Percentiles rank a stretch among this genome's conserved stretches.
phyloP scores from a whole-genome alignment of 2,329 filamentous ascomycete species.

The Tothia fuscella region DNA sequence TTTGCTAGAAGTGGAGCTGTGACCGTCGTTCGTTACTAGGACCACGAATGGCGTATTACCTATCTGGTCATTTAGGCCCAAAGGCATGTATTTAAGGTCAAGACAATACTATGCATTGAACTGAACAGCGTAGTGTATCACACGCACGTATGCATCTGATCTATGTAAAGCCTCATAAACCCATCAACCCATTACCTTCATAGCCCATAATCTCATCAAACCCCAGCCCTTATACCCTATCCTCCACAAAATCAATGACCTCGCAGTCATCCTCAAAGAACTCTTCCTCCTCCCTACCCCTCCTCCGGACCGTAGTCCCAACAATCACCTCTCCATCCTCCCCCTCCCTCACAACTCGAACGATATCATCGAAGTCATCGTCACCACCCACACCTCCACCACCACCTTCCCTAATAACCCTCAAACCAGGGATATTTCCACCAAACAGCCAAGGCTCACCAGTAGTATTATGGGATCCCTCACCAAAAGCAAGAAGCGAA shows the following conservation, averaged over 20 bases:
- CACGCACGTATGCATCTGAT: too few relatives aligned
- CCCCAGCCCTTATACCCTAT: slow-evolving; percentile 33
- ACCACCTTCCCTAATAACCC: slow-evolving; percentile 28
- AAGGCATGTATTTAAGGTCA: too few relatives aligned
- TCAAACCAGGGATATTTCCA: slow-evolving; percentile 34
- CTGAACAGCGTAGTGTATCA: too few relatives aligned
- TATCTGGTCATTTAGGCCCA: too few relatives aligned
- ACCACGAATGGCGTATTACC: too few relatives aligned
- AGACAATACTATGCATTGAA: too few relatives aligned
- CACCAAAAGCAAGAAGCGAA: slow-evolving; percentile 55
- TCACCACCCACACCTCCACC: slow-evolving; percentile 34
- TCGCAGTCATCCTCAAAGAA: slow-evolving; percentile 93
- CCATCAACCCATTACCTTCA: background rate
- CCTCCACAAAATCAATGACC: slow-evolving; percentile 71
- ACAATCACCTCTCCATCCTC: slow-evolving; percentile 59
- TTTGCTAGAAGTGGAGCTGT: too few relatives aligned
- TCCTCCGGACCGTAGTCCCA: slow-evolving; percentile 64
- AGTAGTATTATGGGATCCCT: slow-evolving; percentile 19
- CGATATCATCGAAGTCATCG: slow-evolving; percentile 34
- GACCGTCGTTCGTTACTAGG: too few relatives aligned
- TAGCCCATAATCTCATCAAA: background rate
- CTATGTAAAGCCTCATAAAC: too few relatives aligned
- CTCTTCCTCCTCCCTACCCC: slow-evolving; percentile 51
- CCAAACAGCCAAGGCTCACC: slow-evolving; percentile 41
- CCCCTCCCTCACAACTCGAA: slow-evolving; percentile 36